Evolutionary conservation across 2,329 filamentous ascomycete species (phyloP).

Genomic region (Basipetospora chlamydospora): DNA sequence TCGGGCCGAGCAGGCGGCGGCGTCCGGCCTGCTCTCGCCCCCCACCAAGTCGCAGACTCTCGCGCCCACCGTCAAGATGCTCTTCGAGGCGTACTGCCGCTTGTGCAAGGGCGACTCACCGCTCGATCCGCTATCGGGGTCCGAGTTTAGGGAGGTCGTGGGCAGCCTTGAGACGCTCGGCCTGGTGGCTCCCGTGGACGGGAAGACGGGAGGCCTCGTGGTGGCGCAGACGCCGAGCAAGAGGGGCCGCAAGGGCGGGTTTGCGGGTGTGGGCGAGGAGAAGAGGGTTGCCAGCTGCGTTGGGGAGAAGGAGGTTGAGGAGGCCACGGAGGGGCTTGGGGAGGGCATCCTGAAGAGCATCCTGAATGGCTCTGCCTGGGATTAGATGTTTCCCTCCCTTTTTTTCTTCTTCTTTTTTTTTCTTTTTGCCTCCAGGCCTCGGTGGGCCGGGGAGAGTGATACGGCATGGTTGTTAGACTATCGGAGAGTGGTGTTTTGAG

Average conservation of each 20-base stretch:
- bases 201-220: conserved; percentile 52
- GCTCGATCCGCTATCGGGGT: conserved; percentile 74
- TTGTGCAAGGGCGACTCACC: conserved; percentile 81
- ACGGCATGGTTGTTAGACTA: no score
- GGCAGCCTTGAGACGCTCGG: conserved; percentile 80
- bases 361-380: conserved; percentile 44
- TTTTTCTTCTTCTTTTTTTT: conserved; percentile 6
- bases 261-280: conserved; percentile 49
- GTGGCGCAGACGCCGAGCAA: conserved; percentile 56
- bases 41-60: conserved; percentile 45
- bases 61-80: conserved; percentile 67
- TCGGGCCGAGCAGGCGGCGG: conserved; percentile 29
- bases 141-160: conserved; percentile 88
- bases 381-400: conserved; percentile 19
- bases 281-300: conserved; percentile 66
- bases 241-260: conserved; percentile 42
- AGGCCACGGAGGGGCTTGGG: conserved; percentile 49
- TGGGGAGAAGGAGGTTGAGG: conserved; percentile 63
- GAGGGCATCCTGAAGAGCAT: conserved; percentile 48
- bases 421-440: conserved; percentile 6
- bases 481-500: no score
- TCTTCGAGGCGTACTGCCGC: conserved; percentile 71
- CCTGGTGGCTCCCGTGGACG: conserved; percentile 57
- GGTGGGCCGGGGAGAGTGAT: neutral
- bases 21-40: conserved; percentile 28